Conservation (phyloP, 2,329 filamentous ascomycete genomes). For the Penicillium sp. region DNA sequence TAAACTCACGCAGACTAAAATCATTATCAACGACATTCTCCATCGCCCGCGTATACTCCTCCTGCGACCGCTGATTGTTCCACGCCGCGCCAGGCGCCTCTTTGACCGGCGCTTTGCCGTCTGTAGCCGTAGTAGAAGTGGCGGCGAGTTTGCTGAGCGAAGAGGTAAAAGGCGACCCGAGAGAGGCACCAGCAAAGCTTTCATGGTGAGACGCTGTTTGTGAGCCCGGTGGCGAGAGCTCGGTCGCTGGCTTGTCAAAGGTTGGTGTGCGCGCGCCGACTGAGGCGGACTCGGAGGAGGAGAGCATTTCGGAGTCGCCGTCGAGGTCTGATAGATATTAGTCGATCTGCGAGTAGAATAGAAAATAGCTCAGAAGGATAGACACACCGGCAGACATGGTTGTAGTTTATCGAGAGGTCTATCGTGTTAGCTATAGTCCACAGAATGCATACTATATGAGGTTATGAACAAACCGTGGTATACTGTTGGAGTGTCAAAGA, state of each 20-base stretch:
- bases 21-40: slow-evolving; percentile 50
- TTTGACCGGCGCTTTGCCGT: slow-evolving; percentile 20
- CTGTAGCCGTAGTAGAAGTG: not conserved
- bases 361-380: slow-evolving; percentile 5
- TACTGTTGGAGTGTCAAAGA: too few relatives aligned
- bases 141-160: slow-evolving; percentile 11
- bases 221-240: slow-evolving; percentile 54
- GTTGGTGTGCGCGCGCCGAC: slow-evolving; percentile 40
- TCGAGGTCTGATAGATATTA: slow-evolving; percentile 44
- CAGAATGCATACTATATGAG: too few relatives aligned
- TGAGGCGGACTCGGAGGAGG: slow-evolving; percentile 37
- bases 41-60: slow-evolving; percentile 52
- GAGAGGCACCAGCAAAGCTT: slow-evolving; percentile 6
- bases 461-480: too few relatives aligned
- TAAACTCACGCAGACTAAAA: slow-evolving; percentile 44
- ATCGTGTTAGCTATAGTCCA: too few relatives aligned
- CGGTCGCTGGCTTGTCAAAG: slow-evolving; percentile 31
- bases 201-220: slow-evolving; percentile 32
- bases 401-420: too few relatives aligned
- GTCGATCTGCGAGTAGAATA: not conserved
- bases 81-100: slow-evolving; percentile 50
- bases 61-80: slow-evolving; percentile 54
- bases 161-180: slow-evolving; percentile 1
- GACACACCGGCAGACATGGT: slow-evolving; percentile 15
- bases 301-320: slow-evolving; percentile 56